These are phyloP conservation scores for Echria macrotheca DNA, from an alignment of 495 filamentous ascomycete species.

Conservation along the genomic window DNA sequence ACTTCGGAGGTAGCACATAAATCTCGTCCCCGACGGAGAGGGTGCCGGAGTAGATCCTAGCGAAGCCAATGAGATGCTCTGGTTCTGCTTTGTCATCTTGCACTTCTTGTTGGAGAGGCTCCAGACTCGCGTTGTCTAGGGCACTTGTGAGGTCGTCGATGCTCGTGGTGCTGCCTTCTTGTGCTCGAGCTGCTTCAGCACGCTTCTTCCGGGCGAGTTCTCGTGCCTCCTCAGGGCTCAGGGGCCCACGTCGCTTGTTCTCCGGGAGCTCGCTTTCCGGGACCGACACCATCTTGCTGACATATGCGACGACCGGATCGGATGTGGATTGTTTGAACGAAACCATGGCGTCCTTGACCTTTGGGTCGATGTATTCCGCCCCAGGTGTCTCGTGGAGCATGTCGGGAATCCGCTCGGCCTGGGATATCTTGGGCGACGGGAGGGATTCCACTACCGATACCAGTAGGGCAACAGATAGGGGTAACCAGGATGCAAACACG, in stretches of 20 bases:
- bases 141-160: slow-evolving; percentile 27
- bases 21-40: slow-evolving; percentile 83
- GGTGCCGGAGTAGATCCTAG: slow-evolving; percentile 85
- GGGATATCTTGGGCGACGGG: slow-evolving; percentile 78
- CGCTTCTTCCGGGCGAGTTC: slow-evolving; percentile 84
- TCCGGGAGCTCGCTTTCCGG: slow-evolving; percentile 83
- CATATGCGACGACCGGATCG: slow-evolving; percentile 85
- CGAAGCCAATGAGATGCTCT: slow-evolving; percentile 92
- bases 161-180: slow-evolving; percentile 37
- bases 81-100: slow-evolving; percentile 58
- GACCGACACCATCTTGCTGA: slow-evolving; percentile 97
- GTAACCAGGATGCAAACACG: slow-evolving; percentile 85
- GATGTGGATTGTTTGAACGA: slow-evolving; percentile 62
- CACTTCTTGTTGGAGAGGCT: slow-evolving; percentile 43
- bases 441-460: slow-evolving; percentile 92
- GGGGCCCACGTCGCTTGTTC: slow-evolving; percentile 67
- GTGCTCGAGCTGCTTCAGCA: slow-evolving; percentile 74
- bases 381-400: slow-evolving; percentile 80
- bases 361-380: slow-evolving; percentile 57
- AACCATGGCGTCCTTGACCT: slow-evolving; percentile 71
- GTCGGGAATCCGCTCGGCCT: slow-evolving; percentile 72
- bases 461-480: slow-evolving; percentile 84
- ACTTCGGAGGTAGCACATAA: slow-evolving; percentile 89
- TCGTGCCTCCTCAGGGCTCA: slow-evolving; percentile 84
- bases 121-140: slow-evolving; percentile 38